A percentile compares a stretch with the other conserved stretches of the same genome.
These are phyloP conservation scores for Phialophora expanda DNA, from an alignment of 2,329 filamentous ascomycete species.

Conservation along the genomic window DNA sequence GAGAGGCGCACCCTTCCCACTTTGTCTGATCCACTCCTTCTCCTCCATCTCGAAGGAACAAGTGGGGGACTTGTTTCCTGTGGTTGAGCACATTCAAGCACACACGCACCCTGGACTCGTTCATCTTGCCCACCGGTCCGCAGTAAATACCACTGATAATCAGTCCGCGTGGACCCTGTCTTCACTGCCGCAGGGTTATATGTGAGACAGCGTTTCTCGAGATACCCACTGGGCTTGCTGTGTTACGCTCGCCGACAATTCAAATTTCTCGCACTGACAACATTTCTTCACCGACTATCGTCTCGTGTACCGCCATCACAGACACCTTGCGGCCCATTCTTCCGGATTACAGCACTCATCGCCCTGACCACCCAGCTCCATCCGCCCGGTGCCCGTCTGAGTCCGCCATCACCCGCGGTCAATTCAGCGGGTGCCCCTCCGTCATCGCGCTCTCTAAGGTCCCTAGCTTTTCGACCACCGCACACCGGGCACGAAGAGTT, in stretches of 20 bases:
- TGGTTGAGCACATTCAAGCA: neutral
- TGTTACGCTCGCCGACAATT: constrained; percentile 4
- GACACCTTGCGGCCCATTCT: neutral
- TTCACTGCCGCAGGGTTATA: constrained; percentile 2
- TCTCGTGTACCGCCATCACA: constrained; percentile 1
- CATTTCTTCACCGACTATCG: constrained; percentile 8
- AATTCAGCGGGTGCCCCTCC: constrained; percentile 3
- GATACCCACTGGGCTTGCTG: neutral
- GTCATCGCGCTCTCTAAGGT: constrained; percentile 2
- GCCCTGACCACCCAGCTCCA: neutral
- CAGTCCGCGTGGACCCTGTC: neutral
- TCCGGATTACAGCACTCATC: neutral
- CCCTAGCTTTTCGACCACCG: neutral
- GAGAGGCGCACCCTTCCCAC: constrained; percentile 4
- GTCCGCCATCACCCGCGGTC: neutral
- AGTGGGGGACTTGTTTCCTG: constrained; percentile 9
- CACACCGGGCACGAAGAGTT: neutral
- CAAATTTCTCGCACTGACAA: neutral
- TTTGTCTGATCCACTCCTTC: neutral
- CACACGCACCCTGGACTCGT: neutral
- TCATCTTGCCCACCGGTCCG: neutral
- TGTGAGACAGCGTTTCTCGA: constrained; percentile 3
- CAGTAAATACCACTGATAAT: neutral
- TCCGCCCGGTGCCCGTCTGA: constrained; percentile 4
- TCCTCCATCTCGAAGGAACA: constrained; percentile 7